Evolutionary conservation across 2,329 filamentous ascomycete genomes (phyloP), one percentile per base, ranked within the genome.

Genomic region (Phialocephala subalpina): DNA sequence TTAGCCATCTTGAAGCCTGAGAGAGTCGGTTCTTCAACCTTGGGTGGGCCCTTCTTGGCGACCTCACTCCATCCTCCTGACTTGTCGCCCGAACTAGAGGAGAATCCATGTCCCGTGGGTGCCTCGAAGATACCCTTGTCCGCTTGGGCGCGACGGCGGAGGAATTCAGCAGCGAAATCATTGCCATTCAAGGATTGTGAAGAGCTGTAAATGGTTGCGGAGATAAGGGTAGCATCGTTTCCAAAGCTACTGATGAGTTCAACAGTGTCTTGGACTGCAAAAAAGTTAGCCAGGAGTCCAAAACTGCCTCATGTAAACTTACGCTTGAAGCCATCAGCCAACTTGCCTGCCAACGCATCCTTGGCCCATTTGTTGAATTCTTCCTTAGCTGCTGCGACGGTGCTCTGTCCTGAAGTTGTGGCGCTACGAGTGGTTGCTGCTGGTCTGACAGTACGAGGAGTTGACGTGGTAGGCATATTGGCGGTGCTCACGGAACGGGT

Each of bases 311-410:
- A 14, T 53, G 8, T 14, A 6, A 40, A 80, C 82, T 77, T 83
- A 91, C 89, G 86, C 81, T 89, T 88, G 70, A 91, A 92, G 68
- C 83, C 83, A 77, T 85, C 84, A 76, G 89, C 89, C 63, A 92
- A 78, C 57, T 94, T 94, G 65, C 92, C 90, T 63, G 87, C 85
- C 69, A 99, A 83, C 77, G 96, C 90, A 63, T 88, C 86, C 73
- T 92, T 89, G 20, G 94, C 89, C 96, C 96, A 99, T 79, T 97
- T 97, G 76, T 89, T 90, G 78, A 99, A 97, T 78, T 98, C 96
- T 47, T 97, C 94, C 78, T 93, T 89, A 2, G 96, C 95, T 67
- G 78, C 70, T 22, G 78, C 77, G 18, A 65, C 59, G 61, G 67
- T 67, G 33, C 67, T 65, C 55, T 69, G 69, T 22, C 80, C 76